Base-by-base conservation (phyloP, 1,284 basidiomycete genomes). In the Apiotrichum domesticum region DNA sequence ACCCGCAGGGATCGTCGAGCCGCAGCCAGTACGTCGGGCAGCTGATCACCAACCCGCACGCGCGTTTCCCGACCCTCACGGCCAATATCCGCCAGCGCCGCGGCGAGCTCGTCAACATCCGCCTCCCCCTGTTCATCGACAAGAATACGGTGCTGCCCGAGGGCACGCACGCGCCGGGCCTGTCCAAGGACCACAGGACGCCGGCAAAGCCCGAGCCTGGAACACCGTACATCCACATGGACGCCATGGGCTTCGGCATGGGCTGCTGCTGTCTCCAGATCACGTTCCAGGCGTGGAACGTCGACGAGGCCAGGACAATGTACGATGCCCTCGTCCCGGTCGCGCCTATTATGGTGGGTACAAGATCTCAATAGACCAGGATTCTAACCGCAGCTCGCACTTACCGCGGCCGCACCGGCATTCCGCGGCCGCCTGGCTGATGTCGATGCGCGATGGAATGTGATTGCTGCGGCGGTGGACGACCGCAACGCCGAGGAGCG, bases 221-320 rank as follows among this genome's bases (percentile, higher is more conserved):
- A 13, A 71, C 67, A 4, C 73, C 73, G 6, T 93, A 98, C 76
- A 93, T 99, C 65, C 98, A 98, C 76, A 85, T 98, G 82, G 96
- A 99, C 76, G 94, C 96, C 2, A 98, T 98, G 96, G 95, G 94
- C 32, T 99, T 99, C 75, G 96, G 96, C 46, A 98, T 98, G 95
- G 96, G 96, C 3, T 98, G 95, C 70, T 96, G 91, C 71, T 98
- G 96, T 77, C 80, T 99, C 51, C 96, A 99, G 72, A 83, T 98
- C 63, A 99, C 96, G 3, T 97, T 98, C 79, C 96, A 99, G 75
- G 88, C 93, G 0, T 95, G 89, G 76, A 91, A 92, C 74, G 85
- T 98, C 34, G 81, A 83, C 44, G 93, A 98, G 74, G 95, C 96
- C 5, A 82, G 92, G 66, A 81, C 87, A 51, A 84, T 98, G 72